Evolutionary conservation across 495 filamentous ascomycete genomes (phyloP), one percentile per base, ranked within the genome.

Genomic region (Tuber indicum): DNA sequence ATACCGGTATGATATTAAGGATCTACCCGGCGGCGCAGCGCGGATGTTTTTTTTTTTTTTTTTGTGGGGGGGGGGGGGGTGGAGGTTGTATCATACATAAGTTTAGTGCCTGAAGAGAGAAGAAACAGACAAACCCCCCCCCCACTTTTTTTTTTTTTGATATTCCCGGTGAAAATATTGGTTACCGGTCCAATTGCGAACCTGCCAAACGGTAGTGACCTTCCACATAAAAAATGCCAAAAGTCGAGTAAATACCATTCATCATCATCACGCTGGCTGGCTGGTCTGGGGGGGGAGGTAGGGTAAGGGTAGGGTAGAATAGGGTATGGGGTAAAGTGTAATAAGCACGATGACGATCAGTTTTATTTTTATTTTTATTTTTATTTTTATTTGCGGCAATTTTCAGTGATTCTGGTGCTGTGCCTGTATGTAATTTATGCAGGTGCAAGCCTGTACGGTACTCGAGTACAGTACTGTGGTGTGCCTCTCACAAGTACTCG

Each of bases 171-270:
- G 16, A 14, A 21, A 21, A 19, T 21, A 43, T 10, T 43, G 45
- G 8, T 58, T 26, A 9, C n/a, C 14, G 26, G 58, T 32, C 58
- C 26, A 17, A 26, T 66, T 66, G 12, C 3, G 23, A 66, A 66
- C 26, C 52, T 7, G 47, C 12, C 36, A 32, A 58, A 32, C 4
- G 4, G 42, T 62, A 3, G 23, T 36, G 14, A 32, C 26, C 58
- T 36, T 8, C 58, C 12, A 32, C 58, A 36, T 36, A 5, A 32
- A 32, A 32, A 66, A 66, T 66, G 26, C 0, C 1, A 66, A 62
- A 66, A 66, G 58, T 66, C 26, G n/a, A 66, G 58, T 66, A 66
- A 66, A 66, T 66, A 16, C 58, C 32, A 66, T 66, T 66, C 12
- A 66, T 66, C 58, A 58, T 14, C 39, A 41, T 5, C 39, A 5